Conservation (phyloP, 371 early-diverging fungal genomes). For the Lichtheimia ramosa region DNA sequence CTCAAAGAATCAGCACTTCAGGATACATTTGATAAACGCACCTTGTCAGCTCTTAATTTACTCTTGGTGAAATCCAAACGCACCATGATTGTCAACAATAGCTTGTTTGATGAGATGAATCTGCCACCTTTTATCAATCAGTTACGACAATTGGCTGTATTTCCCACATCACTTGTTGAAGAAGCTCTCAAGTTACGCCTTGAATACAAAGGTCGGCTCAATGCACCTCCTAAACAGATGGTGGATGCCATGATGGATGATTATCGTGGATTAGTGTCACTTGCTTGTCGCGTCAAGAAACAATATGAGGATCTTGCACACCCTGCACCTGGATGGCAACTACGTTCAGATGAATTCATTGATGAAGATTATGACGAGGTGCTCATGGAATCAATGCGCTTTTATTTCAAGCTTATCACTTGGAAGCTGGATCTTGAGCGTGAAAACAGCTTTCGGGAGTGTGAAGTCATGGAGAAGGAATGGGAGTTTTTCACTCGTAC, state of each 20-base stretch:
- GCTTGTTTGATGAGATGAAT: slow-evolving; percentile 64
- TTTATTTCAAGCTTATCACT: slow-evolving; percentile 76
- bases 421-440: slow-evolving; percentile 63
- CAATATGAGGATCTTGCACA: slow-evolving; percentile 66
- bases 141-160: slow-evolving; percentile 70
- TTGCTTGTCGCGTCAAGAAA: slow-evolving; percentile 74
- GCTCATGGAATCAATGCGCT: slow-evolving; percentile 72
- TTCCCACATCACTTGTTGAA: slow-evolving; percentile 78
- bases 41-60: slow-evolving; percentile 57
- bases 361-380: slow-evolving; percentile 69
- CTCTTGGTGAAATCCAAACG: slow-evolving; percentile 61
- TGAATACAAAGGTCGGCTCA: slow-evolving; percentile 70
- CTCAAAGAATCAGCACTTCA: slow-evolving; percentile 81
- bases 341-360: slow-evolving; percentile 55
- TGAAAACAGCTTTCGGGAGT: slow-evolving; percentile 68
- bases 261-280: slow-evolving; percentile 67
- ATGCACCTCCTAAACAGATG: slow-evolving; percentile 69
- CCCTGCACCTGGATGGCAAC: slow-evolving; percentile 72
- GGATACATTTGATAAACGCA: slow-evolving; percentile 78
- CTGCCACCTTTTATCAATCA: slow-evolving; percentile 69
- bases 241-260: slow-evolving; percentile 84
- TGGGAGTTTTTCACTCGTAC: slow-evolving; percentile 74
- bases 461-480: slow-evolving; percentile 80
- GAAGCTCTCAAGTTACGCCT: slow-evolving; percentile 78
- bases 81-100: slow-evolving; percentile 68